Base-by-base conservation (phyloP, 352 stramenopile genomes). In the Phytophthora ramorum region DNA sequence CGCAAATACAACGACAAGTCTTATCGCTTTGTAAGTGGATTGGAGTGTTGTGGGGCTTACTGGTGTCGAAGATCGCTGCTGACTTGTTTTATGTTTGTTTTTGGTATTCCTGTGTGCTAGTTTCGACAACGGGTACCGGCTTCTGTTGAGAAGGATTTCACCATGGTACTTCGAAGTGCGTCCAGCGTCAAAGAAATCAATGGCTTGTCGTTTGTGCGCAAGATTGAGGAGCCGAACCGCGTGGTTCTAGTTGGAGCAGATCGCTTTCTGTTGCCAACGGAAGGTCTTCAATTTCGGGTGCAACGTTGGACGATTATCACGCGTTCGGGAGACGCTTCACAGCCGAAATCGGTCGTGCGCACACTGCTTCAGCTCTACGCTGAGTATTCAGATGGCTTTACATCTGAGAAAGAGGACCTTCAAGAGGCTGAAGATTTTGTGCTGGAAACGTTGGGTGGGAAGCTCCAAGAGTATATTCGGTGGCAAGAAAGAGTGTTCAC, bases 181-280 rank as follows among this genome's bases (percentile, higher is more conserved):
- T 10, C 44, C 6, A 37, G 30, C 37, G 46, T 32, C 14, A 46
- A 12, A 17, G 35, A 54, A 17, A 35, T 73, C 48, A 70, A 63
- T 9, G 69, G 63, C 0, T 59, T 76, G 46, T 19, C 52, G 1
- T 76, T 73, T 24, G 47, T 63, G 41, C 63, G 69, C 48, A 76
- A 73, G 53, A 66, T 58, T 38, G 63, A 76, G n/a, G 63, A 76
- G 30, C 43, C 64, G 0, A 70, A 69, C n/a, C 64, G 64, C 2
- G 32, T 73, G 3, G 48, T 73, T 37, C 37, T 76, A 7, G 53
- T 73, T 9, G 41, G 52, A 8, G 66, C 58, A 5, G 43, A 51
- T 40, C 59, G 40, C 9, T 30, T 76, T 8, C 22, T 76, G 8
- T 28, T 73, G 2, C 53, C 63, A 9, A 58, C 58, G 0, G 53